Conservation (phyloP, 495 filamentous ascomycete genomes). For the Penicillium waksmanii region DNA sequence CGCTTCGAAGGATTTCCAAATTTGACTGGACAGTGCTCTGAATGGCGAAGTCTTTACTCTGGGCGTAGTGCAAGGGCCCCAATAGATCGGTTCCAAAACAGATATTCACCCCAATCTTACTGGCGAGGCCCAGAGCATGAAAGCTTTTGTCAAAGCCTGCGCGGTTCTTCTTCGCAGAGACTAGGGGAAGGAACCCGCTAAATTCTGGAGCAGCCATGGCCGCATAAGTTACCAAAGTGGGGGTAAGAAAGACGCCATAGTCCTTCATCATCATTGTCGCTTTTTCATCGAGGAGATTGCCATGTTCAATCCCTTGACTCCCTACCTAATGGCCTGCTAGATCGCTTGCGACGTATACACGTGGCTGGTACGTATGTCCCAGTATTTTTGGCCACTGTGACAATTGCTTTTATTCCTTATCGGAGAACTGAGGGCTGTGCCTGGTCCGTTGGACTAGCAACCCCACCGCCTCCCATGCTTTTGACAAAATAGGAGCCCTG, state of each 20-base stretch:
- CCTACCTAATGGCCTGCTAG: too few relatives aligned
- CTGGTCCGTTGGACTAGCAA: too few relatives aligned
- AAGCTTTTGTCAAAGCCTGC: neutral
- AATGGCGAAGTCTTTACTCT: slow-evolving; percentile 1
- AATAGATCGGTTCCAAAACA: neutral
- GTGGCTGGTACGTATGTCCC: too few relatives aligned
- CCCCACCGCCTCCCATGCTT: too few relatives aligned
- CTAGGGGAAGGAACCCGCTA: neutral
- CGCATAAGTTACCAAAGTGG: slow-evolving; percentile 1
- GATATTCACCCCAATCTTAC: neutral
- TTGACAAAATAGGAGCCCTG: too few relatives aligned
- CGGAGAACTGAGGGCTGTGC: too few relatives aligned
- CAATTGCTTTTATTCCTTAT: too few relatives aligned
- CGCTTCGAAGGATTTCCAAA: neutral
- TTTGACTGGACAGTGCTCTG: neutral
- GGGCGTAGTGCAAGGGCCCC: slow-evolving; percentile 1
- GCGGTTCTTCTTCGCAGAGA: neutral
- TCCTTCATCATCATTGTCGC: neutral
- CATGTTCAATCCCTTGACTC: too few relatives aligned
- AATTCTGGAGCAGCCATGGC: neutral
- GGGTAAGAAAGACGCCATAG: neutral
- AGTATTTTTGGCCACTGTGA: too few relatives aligned
- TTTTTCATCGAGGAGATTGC: too few relatives aligned
- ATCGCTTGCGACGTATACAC: too few relatives aligned
- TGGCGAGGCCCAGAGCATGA: neutral